phyloP scores from a whole-genome alignment of 2,329 filamentous ascomycete genomes.

The Epichloe glyceriae region DNA sequence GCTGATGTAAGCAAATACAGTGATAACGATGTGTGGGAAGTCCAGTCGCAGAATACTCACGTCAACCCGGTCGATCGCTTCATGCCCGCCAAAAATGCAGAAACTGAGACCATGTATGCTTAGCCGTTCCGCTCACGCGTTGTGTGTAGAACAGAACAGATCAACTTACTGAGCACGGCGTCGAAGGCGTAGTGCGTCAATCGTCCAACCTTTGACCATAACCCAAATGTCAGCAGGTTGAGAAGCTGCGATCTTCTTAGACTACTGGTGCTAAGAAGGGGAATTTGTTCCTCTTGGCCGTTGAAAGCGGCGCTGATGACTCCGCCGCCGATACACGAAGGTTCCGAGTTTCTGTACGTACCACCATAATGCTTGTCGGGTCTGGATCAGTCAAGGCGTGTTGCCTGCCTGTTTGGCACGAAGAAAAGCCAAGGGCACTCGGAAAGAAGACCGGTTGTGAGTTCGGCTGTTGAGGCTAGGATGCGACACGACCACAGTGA shows the following conservation, averaged over 20 bases:
- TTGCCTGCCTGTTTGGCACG: background rate
- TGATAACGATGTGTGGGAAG: background rate
- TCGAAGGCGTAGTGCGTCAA: constrained; percentile 93
- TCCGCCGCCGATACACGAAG: background rate
- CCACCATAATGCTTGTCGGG: constrained; percentile 18
- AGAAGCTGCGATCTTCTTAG: constrained; percentile 39
- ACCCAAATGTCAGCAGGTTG: constrained; percentile 55
- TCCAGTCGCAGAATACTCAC: constrained; percentile 47
- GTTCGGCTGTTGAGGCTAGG: background rate
- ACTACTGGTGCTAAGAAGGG: constrained; percentile 9
- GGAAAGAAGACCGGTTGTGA: background rate
- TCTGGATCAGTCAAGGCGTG: background rate
- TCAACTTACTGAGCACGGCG: constrained; percentile 68
- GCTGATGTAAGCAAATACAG: constrained; percentile 11
- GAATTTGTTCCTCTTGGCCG: background rate
- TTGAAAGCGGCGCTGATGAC: background rate
- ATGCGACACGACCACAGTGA: background rate
- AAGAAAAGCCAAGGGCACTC: background rate
- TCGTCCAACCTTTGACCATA: constrained; percentile 73
- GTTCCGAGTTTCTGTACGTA: constrained; percentile 11
- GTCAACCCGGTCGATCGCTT: constrained; percentile 95
- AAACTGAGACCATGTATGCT: constrained; percentile 45
- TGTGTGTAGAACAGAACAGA: background rate
- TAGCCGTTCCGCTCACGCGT: background rate
- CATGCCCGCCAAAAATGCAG: constrained; percentile 90